Conservation (phyloP, 1,284 basidiomycete species). For the Cutaneotrichosporon sp. region DNA sequence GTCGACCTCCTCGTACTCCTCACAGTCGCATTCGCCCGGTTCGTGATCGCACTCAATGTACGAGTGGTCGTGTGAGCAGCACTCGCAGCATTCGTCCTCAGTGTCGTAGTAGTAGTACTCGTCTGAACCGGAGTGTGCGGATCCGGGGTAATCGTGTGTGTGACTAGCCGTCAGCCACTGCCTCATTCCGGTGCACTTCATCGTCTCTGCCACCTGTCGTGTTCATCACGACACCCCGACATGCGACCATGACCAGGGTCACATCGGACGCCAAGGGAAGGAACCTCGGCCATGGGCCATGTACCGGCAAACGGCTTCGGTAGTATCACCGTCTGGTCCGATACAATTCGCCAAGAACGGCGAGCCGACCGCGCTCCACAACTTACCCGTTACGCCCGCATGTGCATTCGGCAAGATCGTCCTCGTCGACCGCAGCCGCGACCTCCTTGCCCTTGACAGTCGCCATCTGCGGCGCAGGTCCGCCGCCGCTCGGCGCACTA, state of each 20-base stretch:
- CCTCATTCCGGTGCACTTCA: background rate
- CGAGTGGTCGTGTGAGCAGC: constrained; percentile 25
- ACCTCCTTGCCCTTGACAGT: constrained; percentile 29
- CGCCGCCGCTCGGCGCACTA: constrained; percentile 15
- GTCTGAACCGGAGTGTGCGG: constrained; percentile 28
- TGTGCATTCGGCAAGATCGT: constrained; percentile 36
- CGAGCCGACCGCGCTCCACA: no score
- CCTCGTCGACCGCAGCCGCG: constrained; percentile 4
- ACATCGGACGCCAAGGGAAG: no score
- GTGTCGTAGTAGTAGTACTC: constrained; percentile 34
- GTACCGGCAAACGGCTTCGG: no score
- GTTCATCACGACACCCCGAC: no score
- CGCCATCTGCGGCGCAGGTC: background rate
- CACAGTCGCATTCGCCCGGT: constrained; percentile 14
- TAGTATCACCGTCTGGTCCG: no score
- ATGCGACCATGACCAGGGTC: no score
- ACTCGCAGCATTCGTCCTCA: constrained; percentile 30
- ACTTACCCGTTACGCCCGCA: constrained; percentile 35
- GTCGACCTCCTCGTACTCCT: constrained; percentile 15
- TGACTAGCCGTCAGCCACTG: constrained; percentile 12
- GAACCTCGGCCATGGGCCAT: no score
- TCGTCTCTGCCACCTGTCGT: no score
- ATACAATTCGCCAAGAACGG: no score
- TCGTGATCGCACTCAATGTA: constrained; percentile 22
- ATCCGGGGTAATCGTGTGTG: constrained; percentile 21